Evolutionary conservation across 139 green algal genomes (phyloP), one percentile per base, ranked within the genome.

Genomic region (Chlorella sp.): DNA sequence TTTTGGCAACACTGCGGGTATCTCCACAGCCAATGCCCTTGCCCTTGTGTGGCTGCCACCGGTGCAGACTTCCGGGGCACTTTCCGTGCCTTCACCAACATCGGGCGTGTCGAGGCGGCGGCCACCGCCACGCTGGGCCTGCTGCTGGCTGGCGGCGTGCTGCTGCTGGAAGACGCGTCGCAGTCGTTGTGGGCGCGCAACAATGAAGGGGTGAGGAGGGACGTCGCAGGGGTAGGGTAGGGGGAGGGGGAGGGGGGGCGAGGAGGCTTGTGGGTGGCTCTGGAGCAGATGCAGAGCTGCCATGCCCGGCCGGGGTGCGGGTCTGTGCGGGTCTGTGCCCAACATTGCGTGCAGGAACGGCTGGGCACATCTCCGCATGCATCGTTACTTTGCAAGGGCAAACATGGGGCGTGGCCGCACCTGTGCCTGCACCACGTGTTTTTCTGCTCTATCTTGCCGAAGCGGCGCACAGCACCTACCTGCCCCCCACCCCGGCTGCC

Each of bases 161-260:
- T 68, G 87, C 79, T 90, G 78, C 64, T 86, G 37, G 87, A 90
- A 40, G 78, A 71, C 11, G 32, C 61, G 24, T n/a, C 78, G 15
- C 36, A 39, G 32, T 57, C 78, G 32, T 39, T 90, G 64, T 90
- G 87, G 87, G 78, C 73, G 40, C 32, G 18, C 5, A 68, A 86
- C 34, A 90, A 90, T 40, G 22, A 90, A 4, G 87, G 87, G 87
- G 87, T 90, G 78, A 81, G 87, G 4, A n/a, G 22, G 22, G 26
- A 0, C 24, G 2, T 9, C 21, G 39, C 37, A 24, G 83, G 2
- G 18, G 24, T 24, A 37, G 4, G 5, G 19, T 61, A 3, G 1
- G 36, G 69, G 40, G 30, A 34, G 30, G 30, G 5, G n/a, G 28
- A 68, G 71, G 26, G n/a, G 83, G 18, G 57, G 16, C 4, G 21